Evolutionary conservation across 106 monocot species (phyloP).

Genomic region (Ottelia alismoides): DNA sequence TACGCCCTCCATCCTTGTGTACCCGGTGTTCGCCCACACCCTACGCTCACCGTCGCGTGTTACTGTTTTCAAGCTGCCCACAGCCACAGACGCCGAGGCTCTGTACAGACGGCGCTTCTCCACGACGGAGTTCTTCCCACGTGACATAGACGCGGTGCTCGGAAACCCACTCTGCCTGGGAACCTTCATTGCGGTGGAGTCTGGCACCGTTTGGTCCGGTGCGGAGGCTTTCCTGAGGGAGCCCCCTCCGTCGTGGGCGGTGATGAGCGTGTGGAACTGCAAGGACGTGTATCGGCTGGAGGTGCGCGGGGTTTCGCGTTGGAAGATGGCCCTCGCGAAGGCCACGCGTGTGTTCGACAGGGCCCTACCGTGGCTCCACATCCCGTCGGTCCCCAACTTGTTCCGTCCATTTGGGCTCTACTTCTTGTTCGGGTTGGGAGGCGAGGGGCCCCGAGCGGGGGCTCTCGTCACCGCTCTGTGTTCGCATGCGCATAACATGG

Average conservation of each 20-base stretch:
- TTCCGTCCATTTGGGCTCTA: constrained; percentile 86
- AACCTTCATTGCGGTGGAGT: constrained; percentile 32
- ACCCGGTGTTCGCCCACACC: no score
- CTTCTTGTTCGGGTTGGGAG: constrained; percentile 79
- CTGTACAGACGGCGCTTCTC: constrained; percentile 45
- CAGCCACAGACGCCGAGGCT: constrained; percentile 27
- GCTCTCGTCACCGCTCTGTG: constrained; percentile 23
- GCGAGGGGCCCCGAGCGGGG: constrained; percentile 24
- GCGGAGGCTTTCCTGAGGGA: constrained; percentile 13
- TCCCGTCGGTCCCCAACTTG: constrained; percentile 78
- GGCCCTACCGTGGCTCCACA: constrained; percentile 37
- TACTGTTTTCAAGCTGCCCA: constrained; percentile 21
- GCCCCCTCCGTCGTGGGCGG: constrained; percentile 77
- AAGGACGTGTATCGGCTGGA: constrained; percentile 55
- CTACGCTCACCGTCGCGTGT: constrained; percentile 9
- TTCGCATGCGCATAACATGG: constrained; percentile 44
- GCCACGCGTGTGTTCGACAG: constrained; percentile 47
- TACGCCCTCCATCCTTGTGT: no score
- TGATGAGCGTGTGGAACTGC: constrained; percentile 80
- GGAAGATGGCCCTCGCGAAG: constrained; percentile 25
- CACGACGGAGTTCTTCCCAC: constrained; percentile 71
- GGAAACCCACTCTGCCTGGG: constrained; percentile 43
- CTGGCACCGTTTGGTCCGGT: background rate
- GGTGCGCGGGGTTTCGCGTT: constrained; percentile 44
- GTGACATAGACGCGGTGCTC: constrained; percentile 61